These are phyloP conservation scores for Synchytrium microbalum DNA, from an alignment of 371 early-diverging fungal genomes.

Conservation along the genomic window DNA sequence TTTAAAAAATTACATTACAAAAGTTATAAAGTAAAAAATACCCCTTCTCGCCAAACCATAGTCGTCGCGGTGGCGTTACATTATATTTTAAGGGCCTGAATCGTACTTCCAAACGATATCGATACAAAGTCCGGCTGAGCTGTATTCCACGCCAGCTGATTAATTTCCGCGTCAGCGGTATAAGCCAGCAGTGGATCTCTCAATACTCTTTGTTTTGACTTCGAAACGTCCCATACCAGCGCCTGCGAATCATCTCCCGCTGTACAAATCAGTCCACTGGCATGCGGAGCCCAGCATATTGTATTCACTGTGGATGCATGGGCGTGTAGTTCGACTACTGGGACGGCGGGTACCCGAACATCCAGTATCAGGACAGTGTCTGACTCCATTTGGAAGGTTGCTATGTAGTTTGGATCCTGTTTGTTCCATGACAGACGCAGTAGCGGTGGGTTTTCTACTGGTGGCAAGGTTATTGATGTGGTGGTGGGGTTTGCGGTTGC, in stretches of 20 bases:
- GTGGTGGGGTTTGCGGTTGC: too few relatives aligned
- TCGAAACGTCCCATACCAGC: conserved; percentile 71
- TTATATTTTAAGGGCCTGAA: conserved; percentile 40
- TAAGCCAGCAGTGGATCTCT: conserved; percentile 66
- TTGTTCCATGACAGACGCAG: conserved; percentile 82
- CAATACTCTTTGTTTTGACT: conserved; percentile 28
- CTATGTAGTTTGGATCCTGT: conserved; percentile 79
- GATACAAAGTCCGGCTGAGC: conserved; percentile 67
- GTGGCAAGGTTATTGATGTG: conserved; percentile 6
- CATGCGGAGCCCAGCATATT: conserved; percentile 73
- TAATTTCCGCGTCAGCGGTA: conserved; percentile 58
- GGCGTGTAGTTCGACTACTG: conserved; percentile 71
- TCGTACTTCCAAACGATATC: conserved; percentile 34
- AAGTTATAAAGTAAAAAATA: neutral
- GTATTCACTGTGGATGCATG: conserved; percentile 71
- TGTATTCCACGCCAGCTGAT: conserved; percentile 64
- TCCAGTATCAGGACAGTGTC: conserved; percentile 74
- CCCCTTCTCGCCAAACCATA: neutral
- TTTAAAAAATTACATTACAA: too few relatives aligned
- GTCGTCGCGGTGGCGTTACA: conserved; percentile 21
- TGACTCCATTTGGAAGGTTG: conserved; percentile 82
- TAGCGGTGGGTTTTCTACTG: conserved; percentile 42
- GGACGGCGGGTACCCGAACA: conserved; percentile 81
- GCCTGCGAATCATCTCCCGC: conserved; percentile 77
- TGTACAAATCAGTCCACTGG: conserved; percentile 59